phyloP scores from a whole-genome alignment of 2,329 filamentous ascomycete species.

The Fusarium sp. region DNA sequence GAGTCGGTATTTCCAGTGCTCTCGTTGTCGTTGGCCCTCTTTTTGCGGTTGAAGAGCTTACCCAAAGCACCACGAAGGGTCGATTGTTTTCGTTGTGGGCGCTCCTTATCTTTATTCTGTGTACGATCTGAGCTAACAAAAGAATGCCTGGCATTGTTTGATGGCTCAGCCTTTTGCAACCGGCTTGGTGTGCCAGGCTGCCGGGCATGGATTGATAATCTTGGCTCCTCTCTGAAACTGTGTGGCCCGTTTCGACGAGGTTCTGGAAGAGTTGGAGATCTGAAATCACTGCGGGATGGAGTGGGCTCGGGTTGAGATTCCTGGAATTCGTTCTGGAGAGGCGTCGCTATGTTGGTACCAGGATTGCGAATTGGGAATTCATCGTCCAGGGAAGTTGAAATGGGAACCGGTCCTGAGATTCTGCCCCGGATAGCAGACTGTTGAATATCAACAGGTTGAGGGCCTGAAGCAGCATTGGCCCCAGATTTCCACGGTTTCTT shows the following conservation, averaged over 20 bases:
- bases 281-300: constrained; percentile 21
- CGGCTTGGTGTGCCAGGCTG: constrained; percentile 30
- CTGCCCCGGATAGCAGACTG: constrained; percentile 66
- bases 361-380: constrained; percentile 66
- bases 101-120: constrained; percentile 38
- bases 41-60: constrained; percentile 69
- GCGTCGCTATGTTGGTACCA: constrained; percentile 51
- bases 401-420: constrained; percentile 72
- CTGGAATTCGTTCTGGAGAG: constrained; percentile 45
- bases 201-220: constrained; percentile 16
- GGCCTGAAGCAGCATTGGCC: constrained; percentile 50
- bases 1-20: constrained; percentile 43
- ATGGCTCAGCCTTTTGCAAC: constrained; percentile 45
- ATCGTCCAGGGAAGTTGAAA: constrained; percentile 61
- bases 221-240: constrained; percentile 25
- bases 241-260: constrained; percentile 30
- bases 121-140: constrained; percentile 55
- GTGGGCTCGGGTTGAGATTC: constrained; percentile 35
- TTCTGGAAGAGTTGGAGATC: constrained; percentile 34
- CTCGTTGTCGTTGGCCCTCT: constrained; percentile 54
- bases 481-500: constrained; percentile 61
- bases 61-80: constrained; percentile 67
- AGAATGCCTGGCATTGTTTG: constrained; percentile 60
- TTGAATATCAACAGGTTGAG: constrained; percentile 48
- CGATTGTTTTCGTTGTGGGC: constrained; percentile 67